Percentiles rank a stretch among this genome's conserved stretches.
Evolutionary conservation across 129 eudicot species (phyloP).

Genomic region (Deinandra increscens): DNA sequence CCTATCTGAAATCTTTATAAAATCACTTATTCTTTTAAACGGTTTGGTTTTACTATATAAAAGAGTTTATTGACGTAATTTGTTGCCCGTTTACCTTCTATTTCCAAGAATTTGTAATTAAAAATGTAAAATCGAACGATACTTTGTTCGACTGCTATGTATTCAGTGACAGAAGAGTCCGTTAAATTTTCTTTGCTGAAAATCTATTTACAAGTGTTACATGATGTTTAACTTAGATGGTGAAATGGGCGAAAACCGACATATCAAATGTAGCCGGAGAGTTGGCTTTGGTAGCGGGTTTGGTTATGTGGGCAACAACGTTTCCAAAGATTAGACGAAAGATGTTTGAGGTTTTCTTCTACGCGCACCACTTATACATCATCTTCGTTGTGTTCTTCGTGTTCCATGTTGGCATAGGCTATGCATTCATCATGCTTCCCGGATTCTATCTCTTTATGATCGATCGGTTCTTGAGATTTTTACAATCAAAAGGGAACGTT

Average conservation of each 20-base stretch:
- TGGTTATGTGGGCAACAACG: slow-evolving; percentile 62
- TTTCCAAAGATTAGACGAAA: slow-evolving; percentile 56
- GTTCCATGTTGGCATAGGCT: slow-evolving; percentile 66
- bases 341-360: slow-evolving; percentile 75
- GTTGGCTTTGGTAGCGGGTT: slow-evolving; percentile 51
- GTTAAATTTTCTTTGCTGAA: too few relatives aligned
- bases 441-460: slow-evolving; percentile 78
- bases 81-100: too few relatives aligned
- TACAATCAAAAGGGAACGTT: slow-evolving; percentile 52
- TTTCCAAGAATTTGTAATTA: too few relatives aligned
- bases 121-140: too few relatives aligned
- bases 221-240: slow-evolving; percentile 43
- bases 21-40: too few relatives aligned
- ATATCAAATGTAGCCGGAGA: slow-evolving; percentile 69
- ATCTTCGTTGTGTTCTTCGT: slow-evolving; percentile 59
- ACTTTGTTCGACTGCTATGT: too few relatives aligned
- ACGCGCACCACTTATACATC: slow-evolving; percentile 65
- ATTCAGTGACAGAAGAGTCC: too few relatives aligned
- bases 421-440: slow-evolving; percentile 58
- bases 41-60: too few relatives aligned
- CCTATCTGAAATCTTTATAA: too few relatives aligned
- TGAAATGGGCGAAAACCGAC: slow-evolving; percentile 54
- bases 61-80: too few relatives aligned
- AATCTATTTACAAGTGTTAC: background rate
- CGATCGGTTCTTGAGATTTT: slow-evolving; percentile 62